phyloP scores from a whole-genome alignment of 2,329 filamentous ascomycete species.

The Alternaria sp. region DNA sequence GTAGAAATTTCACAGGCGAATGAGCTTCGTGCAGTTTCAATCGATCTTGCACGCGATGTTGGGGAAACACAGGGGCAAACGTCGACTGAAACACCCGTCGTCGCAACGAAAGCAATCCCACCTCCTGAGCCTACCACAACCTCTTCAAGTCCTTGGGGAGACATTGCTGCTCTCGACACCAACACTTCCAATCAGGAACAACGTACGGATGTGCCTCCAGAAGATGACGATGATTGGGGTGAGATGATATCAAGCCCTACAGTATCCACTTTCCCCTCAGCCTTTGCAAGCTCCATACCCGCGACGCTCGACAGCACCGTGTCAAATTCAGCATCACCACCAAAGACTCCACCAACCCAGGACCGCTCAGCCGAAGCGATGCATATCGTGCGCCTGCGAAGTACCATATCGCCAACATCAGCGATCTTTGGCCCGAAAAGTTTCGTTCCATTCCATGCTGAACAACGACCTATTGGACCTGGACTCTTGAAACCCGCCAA shows the following conservation, averaged over 20 bases:
- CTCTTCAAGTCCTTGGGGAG: slow-evolving; percentile 24
- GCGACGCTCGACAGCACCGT: slow-evolving; percentile 14
- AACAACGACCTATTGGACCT: slow-evolving; percentile 41
- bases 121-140: slow-evolving; percentile 12
- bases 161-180: slow-evolving; percentile 21
- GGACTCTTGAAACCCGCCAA: slow-evolving; percentile 35
- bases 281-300: slow-evolving; percentile 14
- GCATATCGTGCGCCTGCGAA: slow-evolving; percentile 41
- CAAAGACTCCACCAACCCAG: slow-evolving; percentile 14
- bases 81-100: slow-evolving; percentile 24
- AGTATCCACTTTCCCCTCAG: slow-evolving; percentile 26
- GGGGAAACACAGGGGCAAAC: slow-evolving; percentile 23
- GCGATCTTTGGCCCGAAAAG: slow-evolving; percentile 37
- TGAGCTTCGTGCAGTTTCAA: slow-evolving; percentile 25
- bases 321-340: slow-evolving; percentile 18
- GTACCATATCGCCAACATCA: slow-evolving; percentile 44
- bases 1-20: slow-evolving; percentile 24
- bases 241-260: slow-evolving; percentile 49
- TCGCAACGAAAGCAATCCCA: slow-evolving; percentile 21
- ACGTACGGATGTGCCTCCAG: slow-evolving; percentile 5
- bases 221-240: slow-evolving; percentile 48
- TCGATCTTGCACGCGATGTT: slow-evolving; percentile 3
- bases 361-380: slow-evolving; percentile 24
- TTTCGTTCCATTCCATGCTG: slow-evolving; percentile 33
- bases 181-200: slow-evolving; percentile 7